Evolutionary conservation across 306 rosid species (phyloP).

Genomic region (Prunus mongolica): DNA sequence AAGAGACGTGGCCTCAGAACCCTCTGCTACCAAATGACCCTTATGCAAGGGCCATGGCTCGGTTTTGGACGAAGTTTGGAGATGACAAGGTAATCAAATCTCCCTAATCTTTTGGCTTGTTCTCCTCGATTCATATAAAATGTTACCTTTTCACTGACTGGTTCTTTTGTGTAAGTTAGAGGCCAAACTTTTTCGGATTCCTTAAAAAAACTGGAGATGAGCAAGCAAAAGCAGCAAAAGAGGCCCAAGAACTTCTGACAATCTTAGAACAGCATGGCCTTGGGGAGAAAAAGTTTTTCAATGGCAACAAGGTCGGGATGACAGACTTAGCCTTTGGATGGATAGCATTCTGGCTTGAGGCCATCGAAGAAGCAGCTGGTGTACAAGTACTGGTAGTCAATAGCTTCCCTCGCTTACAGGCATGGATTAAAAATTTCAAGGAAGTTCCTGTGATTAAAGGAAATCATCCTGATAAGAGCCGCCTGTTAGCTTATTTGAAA

Average conservation of each 20-base stretch:
- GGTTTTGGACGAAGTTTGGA: slow-evolving; percentile 10
- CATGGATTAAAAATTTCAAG: slow-evolving; percentile 10
- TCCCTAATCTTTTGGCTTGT: background rate
- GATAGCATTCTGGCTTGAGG: slow-evolving; percentile 6
- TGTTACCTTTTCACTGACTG: background rate
- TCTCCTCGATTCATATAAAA: background rate
- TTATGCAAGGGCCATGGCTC: background rate
- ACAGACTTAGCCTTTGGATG: background rate
- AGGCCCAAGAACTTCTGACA: slow-evolving; percentile 3
- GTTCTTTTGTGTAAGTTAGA: background rate
- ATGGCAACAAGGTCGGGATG: slow-evolving; percentile 5
- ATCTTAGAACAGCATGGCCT: slow-evolving; percentile 11
- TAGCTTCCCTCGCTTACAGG: background rate
- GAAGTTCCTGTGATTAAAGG: slow-evolving; percentile 3
- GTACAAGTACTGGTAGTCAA: slow-evolving; percentile 3
- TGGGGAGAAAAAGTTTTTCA: slow-evolving; percentile 2
- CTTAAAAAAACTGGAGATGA: background rate
- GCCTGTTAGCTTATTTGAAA: slow-evolving; percentile 5
- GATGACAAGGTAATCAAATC: slow-evolving; percentile 13
- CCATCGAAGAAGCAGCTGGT: slow-evolving; percentile 10
- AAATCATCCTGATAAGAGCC: slow-evolving; percentile 9
- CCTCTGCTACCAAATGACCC: slow-evolving; percentile 18
- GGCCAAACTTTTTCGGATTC: background rate
- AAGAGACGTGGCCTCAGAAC: slow-evolving; percentile 12
- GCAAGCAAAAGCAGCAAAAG: slow-evolving; percentile 1